phyloP scores from a whole-genome alignment of 441 rosid genomes.

The Croton setiger region DNA sequence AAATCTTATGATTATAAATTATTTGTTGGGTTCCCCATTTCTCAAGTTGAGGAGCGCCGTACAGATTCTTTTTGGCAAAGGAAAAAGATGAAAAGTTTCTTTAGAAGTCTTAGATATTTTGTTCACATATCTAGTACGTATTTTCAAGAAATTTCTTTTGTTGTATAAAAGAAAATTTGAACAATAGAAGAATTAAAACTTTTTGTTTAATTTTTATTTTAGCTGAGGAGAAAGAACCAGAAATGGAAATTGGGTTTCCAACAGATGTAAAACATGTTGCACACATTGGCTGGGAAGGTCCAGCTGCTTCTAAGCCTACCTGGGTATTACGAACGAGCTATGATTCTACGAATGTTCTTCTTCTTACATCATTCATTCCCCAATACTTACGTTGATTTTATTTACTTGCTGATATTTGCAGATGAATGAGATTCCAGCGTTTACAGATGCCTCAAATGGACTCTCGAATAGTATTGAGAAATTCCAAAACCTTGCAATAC shows the following conservation, averaged over 20 bases:
- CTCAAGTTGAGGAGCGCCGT: conserved; percentile 4
- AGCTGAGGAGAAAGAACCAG: conserved; percentile 63
- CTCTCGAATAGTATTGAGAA: conserved; percentile 28
- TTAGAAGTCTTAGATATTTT: conserved; percentile 57
- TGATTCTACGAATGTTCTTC: background rate
- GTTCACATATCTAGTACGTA: conserved; percentile 57
- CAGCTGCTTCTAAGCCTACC: conserved; percentile 53
- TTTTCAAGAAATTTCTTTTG: background rate
- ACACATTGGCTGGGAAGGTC: conserved; percentile 76
- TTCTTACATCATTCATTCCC: background rate
- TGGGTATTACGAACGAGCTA: conserved; percentile 44
- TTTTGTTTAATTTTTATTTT: background rate
- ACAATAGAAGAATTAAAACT: no score
- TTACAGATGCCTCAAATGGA: conserved; percentile 35
- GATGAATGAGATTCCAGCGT: conserved; percentile 56
- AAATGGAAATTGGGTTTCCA: conserved; percentile 75
- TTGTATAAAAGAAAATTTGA: no score
- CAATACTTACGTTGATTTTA: background rate
- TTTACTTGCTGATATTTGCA: conserved; percentile 23
- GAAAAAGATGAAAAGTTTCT: conserved; percentile 56
- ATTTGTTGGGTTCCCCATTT: background rate
- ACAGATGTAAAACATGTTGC: conserved; percentile 92
- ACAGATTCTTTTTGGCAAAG: conserved; percentile 22
- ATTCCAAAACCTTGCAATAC: background rate
- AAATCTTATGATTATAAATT: background rate